These are phyloP conservation scores for Picea glauca DNA, from an alignment of 75 land plant species.

Conservation along the genomic window DNA sequence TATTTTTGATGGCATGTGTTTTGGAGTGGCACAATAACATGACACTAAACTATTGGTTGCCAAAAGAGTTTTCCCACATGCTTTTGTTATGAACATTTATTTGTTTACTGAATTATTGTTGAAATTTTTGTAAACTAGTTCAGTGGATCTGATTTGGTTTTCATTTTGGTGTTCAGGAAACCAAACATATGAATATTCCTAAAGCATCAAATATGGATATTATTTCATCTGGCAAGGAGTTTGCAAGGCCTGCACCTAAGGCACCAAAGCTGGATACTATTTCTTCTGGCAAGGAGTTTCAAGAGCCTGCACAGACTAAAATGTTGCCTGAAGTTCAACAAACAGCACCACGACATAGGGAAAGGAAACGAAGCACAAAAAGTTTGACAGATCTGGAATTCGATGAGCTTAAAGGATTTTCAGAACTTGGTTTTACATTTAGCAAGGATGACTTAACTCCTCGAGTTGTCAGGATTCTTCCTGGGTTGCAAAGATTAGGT, in stretches of 20 bases:
- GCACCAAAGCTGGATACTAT: conserved; percentile 30
- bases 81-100: neutral
- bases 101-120: neutral
- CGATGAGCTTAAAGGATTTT: conserved; percentile 72
- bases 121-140: neutral
- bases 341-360: conserved; percentile 7
- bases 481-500: conserved; percentile 48
- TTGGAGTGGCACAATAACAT: too few relatives aligned
- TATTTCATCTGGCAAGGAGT: conserved; percentile 37
- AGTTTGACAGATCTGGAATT: conserved; percentile 81
- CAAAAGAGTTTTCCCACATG: too few relatives aligned
- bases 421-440: conserved; percentile 73
- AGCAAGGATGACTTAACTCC: conserved; percentile 50
- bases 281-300: conserved; percentile 32
- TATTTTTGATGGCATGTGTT: too few relatives aligned
- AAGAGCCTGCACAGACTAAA: conserved; percentile 8
- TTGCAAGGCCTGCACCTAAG: neutral
- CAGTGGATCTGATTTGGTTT: neutral
- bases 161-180: conserved; percentile 5
- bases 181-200: neutral
- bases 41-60: too few relatives aligned
- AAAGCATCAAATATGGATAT: conserved; percentile 18
- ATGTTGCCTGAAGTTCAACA: neutral
- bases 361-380: conserved; percentile 30
- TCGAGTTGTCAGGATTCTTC: conserved; percentile 41